Evolutionary conservation across 768 basidiomycete genomes (phyloP).

Genomic region (Phylloporus sp.): DNA sequence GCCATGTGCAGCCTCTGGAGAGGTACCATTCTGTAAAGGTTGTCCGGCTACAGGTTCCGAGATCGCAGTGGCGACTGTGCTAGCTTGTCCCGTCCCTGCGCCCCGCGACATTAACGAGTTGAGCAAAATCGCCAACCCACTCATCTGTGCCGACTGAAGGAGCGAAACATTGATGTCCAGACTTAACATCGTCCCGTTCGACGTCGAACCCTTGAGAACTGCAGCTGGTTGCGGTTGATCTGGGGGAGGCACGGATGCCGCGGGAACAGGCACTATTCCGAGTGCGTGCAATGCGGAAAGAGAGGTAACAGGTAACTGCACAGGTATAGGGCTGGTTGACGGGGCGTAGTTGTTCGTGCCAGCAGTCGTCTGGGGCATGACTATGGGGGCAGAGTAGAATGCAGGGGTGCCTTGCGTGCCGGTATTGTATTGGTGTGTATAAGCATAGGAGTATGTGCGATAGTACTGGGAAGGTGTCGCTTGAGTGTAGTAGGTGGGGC

Average conservation of each 20-base stretch:
- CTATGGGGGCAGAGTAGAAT: conserved; percentile 27
- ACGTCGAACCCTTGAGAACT: conserved; percentile 66
- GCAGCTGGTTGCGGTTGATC: conserved; percentile 68
- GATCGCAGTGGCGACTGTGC: conserved; percentile 2
- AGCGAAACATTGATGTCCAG: conserved; percentile 76
- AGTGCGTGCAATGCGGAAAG: conserved; percentile 58
- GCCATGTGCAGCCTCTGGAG: conserved; percentile 5
- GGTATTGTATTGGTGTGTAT: conserved; percentile 50
- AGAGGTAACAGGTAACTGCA: conserved; percentile 62
- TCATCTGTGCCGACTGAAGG: conserved; percentile 73
- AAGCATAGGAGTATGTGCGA: conserved; percentile 60
- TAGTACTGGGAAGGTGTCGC: conserved; percentile 52
- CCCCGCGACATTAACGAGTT: conserved; percentile 63
- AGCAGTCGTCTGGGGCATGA: conserved; percentile 35
- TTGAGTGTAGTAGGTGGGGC: conserved; percentile 35
- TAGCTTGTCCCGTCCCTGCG: conserved; percentile 20
- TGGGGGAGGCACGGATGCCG: conserved; percentile 44
- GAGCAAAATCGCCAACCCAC: conserved; percentile 63
- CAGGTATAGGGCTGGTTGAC: conserved; percentile 43
- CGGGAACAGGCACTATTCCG: conserved; percentile 69
- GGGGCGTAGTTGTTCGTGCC: conserved; percentile 27
- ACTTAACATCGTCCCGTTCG: conserved; percentile 66
- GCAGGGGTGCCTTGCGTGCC: conserved; percentile 20
- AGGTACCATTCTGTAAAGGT: conserved; percentile 11
- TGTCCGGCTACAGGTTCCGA: conserved; percentile 12